Evolutionary conservation across 768 basidiomycete genomes (phyloP), one percentile per base, ranked within the genome.

Genomic region (Mycena sanguinolenta): DNA sequence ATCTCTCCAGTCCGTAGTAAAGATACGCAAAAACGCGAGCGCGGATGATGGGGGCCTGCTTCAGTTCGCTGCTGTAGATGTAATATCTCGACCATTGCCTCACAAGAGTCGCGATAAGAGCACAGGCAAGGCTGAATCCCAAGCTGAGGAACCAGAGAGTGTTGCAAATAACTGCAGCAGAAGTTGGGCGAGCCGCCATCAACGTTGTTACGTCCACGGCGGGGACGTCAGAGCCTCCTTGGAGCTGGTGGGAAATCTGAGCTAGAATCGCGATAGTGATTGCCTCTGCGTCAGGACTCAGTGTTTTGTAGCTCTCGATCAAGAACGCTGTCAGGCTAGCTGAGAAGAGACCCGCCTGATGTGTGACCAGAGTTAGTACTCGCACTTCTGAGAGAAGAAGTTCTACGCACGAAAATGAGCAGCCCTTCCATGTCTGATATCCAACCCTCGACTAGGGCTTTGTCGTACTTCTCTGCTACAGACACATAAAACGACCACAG

Each of bases 1-100:
- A n/a, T n/a, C n/a, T n/a, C n/a, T n/a, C n/a, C n/a, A n/a, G n/a
- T n/a, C n/a, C n/a, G n/a, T n/a, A n/a, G n/a, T n/a, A n/a, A n/a
- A n/a, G n/a, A n/a, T n/a, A 57, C 12, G 28, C 54, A 21, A 57
- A 34, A 17, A 57, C 34, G 12, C 54, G 54, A n/a, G 54, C 54
- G 42, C 58, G 58, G 27, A 39, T 59, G 36, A 59, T 42, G 58
- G 58, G 58, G 12, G 58, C 39, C 13, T 19, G 58, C 17, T 25
- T 36, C 23, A 59, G 14, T 59, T 39, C 58, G 12, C n/a, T 39
- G 38, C 19, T 25, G n/a, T 59, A 38, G 6, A 59, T 59, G 58
- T 25, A 46, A 19, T 46, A 14, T 21, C 44, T 46, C 7, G 44
- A 46, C 44, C 44, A 46, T 19, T 46, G 44, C 44, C 21, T 19